Percentiles rank a stretch among this genome's conserved stretches.
Conservation (phyloP, 176 grass and related monocot species). For the Cenchrus purpureus region DNA sequence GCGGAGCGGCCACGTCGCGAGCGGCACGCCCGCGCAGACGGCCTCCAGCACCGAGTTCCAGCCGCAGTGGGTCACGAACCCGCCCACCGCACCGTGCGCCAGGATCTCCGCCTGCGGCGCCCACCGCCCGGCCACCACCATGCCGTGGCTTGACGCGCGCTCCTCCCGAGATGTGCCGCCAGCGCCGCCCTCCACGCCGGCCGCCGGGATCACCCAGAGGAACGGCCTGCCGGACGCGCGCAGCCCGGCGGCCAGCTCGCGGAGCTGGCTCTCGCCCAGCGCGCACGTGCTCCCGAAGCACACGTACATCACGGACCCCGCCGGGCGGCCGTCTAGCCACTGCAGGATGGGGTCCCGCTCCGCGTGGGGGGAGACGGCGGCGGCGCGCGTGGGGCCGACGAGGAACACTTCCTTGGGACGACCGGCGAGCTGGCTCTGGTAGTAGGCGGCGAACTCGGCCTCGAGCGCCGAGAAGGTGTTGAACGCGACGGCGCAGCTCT, state of each 20-base stretch:
- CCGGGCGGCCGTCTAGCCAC: slow-evolving; percentile 48
- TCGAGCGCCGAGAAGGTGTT: slow-evolving; percentile 50
- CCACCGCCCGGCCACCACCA: slow-evolving; percentile 58
- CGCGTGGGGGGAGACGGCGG: not conserved
- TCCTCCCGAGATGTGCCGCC: not conserved
- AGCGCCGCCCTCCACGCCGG: not conserved
- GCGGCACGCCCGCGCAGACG: slow-evolving; percentile 24
- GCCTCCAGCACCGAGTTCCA: slow-evolving; percentile 59
- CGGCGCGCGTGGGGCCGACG: slow-evolving; percentile 33
- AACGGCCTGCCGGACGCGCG: slow-evolving; percentile 22
- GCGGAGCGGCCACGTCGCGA: slow-evolving; percentile 59
- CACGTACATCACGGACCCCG: slow-evolving; percentile 54
- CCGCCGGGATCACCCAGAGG: slow-evolving; percentile 44
- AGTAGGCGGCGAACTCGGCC: slow-evolving; percentile 40
- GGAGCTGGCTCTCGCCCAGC: slow-evolving; percentile 24
- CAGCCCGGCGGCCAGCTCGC: slow-evolving; percentile 45
- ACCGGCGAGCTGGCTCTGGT: not conserved
- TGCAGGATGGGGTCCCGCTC: slow-evolving; percentile 36
- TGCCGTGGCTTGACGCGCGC: slow-evolving; percentile 32
- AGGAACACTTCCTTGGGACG: slow-evolving; percentile 50
- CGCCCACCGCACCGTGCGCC: slow-evolving; percentile 52
- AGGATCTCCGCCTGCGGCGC: slow-evolving; percentile 51
- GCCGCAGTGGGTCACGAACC: slow-evolving; percentile 60
- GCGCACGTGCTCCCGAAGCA: slow-evolving; percentile 66
- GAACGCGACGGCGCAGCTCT: slow-evolving; percentile 47